Evolutionary conservation across 169 alveolate genomes (phyloP), one percentile per base, ranked within the genome.

Genomic region (Plasmodium relictum): DNA sequence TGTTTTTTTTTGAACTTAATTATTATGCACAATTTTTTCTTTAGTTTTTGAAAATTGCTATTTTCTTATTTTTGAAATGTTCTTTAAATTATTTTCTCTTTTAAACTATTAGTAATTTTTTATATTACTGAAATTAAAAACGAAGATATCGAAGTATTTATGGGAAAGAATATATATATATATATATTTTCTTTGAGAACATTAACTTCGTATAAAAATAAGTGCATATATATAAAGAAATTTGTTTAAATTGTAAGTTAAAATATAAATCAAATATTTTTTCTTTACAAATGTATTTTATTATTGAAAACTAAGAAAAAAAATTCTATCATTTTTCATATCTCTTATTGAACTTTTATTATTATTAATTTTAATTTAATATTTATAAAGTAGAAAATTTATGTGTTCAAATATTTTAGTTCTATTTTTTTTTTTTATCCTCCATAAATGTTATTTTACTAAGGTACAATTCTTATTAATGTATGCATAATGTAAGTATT

Each of bases 21-120:
- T 39, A 18, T 26, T 50, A 24, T 52, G 52, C 52, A 50, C 72
- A n/a, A 9, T 45, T 48, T 71, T 37, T 48, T 48, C 8, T 66
- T 66, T 66, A 59, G 42, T 48, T 71, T 70, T 48, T 50, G 48
- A 54, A 41, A 22, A 50, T 41, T 41, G 26, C 61, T 71, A 22
- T 48, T 71, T 48, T 71, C 56, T 48, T 71, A 71, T 52, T 52
- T 71, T 71, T 58, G 61, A 54, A 71, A 12, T 52, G 42, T 20
- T 6, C 69, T 48, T 71, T 48, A 48, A 9, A 20, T 50, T 56
- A 3, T 48, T 70, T 68, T 24, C 41, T 44, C 39, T 56, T 69
- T 69, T 69, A n/a, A 37, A 48, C 58, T 10, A 22, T 71, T 71
- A 50, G 68, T 16, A 71, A 71, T 71, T 37, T 10, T 22, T 42